Evolutionary conservation across 2,329 filamentous ascomycete genomes (phyloP), one percentile per base, ranked within the genome.

Genomic region (Lasiodiplodia theobromae): DNA sequence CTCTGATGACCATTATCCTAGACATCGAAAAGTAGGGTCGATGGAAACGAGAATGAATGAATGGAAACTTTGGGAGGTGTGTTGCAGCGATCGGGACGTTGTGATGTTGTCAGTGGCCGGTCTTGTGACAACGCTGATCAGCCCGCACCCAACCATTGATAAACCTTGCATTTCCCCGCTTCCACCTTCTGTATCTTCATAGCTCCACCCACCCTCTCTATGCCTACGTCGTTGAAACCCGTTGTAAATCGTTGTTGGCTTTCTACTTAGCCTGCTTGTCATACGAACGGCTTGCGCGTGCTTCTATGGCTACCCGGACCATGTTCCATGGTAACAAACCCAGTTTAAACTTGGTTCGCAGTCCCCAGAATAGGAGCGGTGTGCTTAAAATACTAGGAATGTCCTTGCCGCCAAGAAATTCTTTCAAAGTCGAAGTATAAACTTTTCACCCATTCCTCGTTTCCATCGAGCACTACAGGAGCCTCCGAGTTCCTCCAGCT

Each of bases 61-160:
- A n/a, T 16, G 18, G 18, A 47, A 47, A n/a, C 6, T n/a, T 47
- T 16, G 18, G n/a, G 44, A 21, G 44, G n/a, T 11, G 44, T 11
- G 28, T 16, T 56, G 53, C 18, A 18, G n/a, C n/a, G 18, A 21
- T 12, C 34, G 54, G 14, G 28, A 8, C 8, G 28, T 18, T n/a
- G 34, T 21, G 34, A n/a, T 3, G 38, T 58, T 25, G 37, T 58
- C 34, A 58, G 54, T 34, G 34, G 54, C 40, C 34, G 21, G 37
- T 58, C 54, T 38, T 25, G 34, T 58, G 54, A 40, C 38, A 25
- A 37, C 21, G 54, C 34, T 58, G 37, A 25, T 40, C 54, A 58
- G 34, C 54, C 12, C 34, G 34, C n/a, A 23, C 34, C 31, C 34
- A 40, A n/a, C 7, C 54, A 58, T 58, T 58, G 18, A 58, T 58